Evolutionary conservation across 179 eudicot genomes (phyloP).

Genomic region (Silene vulgaris): DNA sequence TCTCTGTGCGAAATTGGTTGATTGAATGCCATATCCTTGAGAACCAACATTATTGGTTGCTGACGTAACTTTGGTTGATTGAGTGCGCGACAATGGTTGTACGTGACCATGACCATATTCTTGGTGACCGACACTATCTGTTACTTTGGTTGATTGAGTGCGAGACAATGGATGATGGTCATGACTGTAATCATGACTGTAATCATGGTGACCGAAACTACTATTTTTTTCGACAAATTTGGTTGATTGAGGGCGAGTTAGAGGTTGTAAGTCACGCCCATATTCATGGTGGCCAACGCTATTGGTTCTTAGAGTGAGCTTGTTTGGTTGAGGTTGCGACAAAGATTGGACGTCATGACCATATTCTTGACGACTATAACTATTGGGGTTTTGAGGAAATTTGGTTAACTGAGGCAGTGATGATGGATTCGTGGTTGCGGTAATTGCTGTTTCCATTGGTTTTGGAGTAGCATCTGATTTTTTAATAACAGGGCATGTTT

Average conservation of each 20-base stretch:
- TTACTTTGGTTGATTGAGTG: constrained; percentile 14
- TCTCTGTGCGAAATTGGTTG: constrained; percentile 18
- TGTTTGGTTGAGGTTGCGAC: constrained; percentile 9
- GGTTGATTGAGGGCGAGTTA: constrained; percentile 13
- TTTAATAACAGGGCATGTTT: constrained; percentile 16
- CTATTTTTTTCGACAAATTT: constrained; percentile 14
- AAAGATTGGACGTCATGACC: background rate
- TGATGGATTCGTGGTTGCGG: background rate
- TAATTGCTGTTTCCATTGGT: constrained; percentile 4
- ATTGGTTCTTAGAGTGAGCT: constrained; percentile 12
- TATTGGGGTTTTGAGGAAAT: constrained; percentile 11
- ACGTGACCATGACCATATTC: constrained; percentile 13
- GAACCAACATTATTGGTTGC: constrained; percentile 15
- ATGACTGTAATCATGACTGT: constrained; percentile 17
- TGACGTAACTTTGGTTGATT: constrained; percentile 18
- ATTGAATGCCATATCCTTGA: background rate
- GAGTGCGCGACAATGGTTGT: background rate
- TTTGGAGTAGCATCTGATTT: constrained; percentile 21
- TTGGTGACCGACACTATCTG: constrained; percentile 3
- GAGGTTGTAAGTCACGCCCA: background rate
- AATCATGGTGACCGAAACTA: constrained; percentile 8
- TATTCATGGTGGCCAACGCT: constrained; percentile 6
- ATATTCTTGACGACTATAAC: background rate
- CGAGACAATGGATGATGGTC: constrained; percentile 10
- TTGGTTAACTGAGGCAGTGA: constrained; percentile 18